Base-by-base conservation (phyloP, 805 yeast species). In the Candida michaelii region DNA sequence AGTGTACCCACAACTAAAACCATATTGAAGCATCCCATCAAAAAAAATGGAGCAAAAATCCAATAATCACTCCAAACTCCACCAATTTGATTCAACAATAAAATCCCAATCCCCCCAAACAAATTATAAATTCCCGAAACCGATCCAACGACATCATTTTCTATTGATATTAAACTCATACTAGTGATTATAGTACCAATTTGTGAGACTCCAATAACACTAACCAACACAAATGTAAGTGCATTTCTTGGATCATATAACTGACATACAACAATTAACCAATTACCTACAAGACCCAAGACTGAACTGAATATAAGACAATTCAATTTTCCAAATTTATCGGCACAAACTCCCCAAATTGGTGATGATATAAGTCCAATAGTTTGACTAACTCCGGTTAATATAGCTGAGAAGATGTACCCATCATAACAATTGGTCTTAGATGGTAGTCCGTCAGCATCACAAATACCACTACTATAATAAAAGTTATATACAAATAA, bases 121-220 rank as follows among this genome's bases (percentile, higher is more conserved):
- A 84, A 72, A n/a, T 83, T 75, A 55, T 80, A 82, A 10, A 82
- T 76, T 5, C 91, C 91, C 38, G 83, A 74, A 30, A 84, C 73
- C 2, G 85, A 70, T n/a, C 89, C 89, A 37, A 77, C 75, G 24
- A 77, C 52, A 33, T 56, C 59, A 29, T 51, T 49, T 10, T 49
- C 55, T 17, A 49, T 38, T 1, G 55, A 51, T 4, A 65, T 56
- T 51, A 83, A 65, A 6, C 87, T 78, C 80, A 83, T 78, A 24
- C 88, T 80, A 16, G 78, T 70, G 36, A 83, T 74, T 27, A 82
- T 75, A 27, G 76, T 70, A 8, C 85, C 84, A 40, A 82, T 79
- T 58, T 81, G 85, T 2, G 84, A 73, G 4, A 74, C 59, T 3
- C 88, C 89, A 42, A 81, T 65, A 3, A 60, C 36, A 42, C 69